phyloP scores from a whole-genome alignment of 441 rosid genomes.

The Sinapis alba region DNA sequence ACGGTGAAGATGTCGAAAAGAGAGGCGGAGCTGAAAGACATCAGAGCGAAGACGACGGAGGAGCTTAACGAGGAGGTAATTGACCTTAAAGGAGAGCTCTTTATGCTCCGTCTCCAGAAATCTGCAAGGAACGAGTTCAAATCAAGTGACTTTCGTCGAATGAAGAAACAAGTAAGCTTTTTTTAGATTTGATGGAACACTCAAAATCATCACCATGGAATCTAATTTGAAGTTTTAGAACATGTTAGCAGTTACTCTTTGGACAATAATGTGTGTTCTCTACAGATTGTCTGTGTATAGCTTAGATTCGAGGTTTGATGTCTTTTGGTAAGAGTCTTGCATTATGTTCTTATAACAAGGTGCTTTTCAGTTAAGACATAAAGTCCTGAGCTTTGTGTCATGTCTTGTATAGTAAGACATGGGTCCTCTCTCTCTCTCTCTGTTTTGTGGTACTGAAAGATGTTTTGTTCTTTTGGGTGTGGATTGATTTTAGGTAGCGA shows the following conservation, averaged over 20 bases:
- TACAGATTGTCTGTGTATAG: constrained; percentile 1
- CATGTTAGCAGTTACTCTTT: not conserved
- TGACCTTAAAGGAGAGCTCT: constrained; percentile 89
- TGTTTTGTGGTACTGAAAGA: not conserved
- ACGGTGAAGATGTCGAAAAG: constrained; percentile 85
- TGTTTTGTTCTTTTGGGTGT: not conserved
- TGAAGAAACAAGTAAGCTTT: constrained; percentile 78
- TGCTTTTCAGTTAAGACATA: not conserved
- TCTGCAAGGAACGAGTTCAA: constrained; percentile 87
- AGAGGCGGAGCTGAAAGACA: constrained; percentile 78
- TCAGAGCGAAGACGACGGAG: constrained; percentile 67
- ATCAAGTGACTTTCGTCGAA: constrained; percentile 83
- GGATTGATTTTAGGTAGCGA: constrained; percentile 36
- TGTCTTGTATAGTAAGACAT: not conserved
- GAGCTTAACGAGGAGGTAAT: constrained; percentile 84
- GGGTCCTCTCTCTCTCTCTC: not conserved
- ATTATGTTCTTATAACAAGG: no score
- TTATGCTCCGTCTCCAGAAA: constrained; percentile 87
- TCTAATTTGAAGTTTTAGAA: not conserved
- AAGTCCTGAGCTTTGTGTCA: constrained; percentile 1
- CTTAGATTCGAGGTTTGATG: not conserved
- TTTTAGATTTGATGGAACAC: constrained; percentile 5
- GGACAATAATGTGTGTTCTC: constrained; percentile 8
- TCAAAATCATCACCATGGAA: not conserved
- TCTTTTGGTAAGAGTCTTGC: not conserved